Base-by-base conservation (phyloP, 305 asterid species). In the Fraxinus angustifolia region DNA sequence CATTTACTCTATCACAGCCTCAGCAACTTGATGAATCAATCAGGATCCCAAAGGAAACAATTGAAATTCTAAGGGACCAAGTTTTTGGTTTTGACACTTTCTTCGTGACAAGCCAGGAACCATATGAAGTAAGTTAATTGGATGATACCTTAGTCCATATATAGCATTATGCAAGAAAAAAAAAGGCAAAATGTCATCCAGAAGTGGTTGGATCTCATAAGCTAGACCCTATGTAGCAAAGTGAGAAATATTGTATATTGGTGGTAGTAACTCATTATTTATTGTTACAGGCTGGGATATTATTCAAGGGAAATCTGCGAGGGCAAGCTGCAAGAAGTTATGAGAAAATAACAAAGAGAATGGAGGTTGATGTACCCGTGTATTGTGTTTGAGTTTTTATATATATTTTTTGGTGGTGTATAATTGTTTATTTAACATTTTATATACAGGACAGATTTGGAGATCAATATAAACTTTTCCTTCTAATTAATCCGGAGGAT, bases 51-150 rank as follows among this genome's bases (percentile, higher is more conserved):
- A 94, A 93, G 88, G 97, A 93, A 86, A 94, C 97, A 79, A 88
- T 91, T 84, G 99, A 96, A 16, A 86, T 94, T 84, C 85, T 96
- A 80, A 93, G 88, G 88, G 94, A 96, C 83, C 98, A 94, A 91
- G 91, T 96, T 77, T 96, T 96, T 90, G 95, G 98, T 82, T 94
- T 96, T 70, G 99, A 96, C 86, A 93, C 98, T 8, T 96, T 93
- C 89, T 96, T 96, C 62, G 93, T 96, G 80, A 96, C 98, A 82
- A 92, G 93, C 92, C 98, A 96, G 85, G 98, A 96, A 91, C 98
- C 99, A 74, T 96, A 96, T 86, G 99, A 96, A 90, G 99, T 94
- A 86, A 89, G 95, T 86, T 81, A 78, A 70, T 81, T 80, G 75
- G 72, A 82, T 79, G 36, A 30, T 45, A 58, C 60, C 75, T 75